Percentiles rank a stretch among this genome's conserved stretches.
Conservation (phyloP, 2,329 filamentous ascomycete species). For the Ascochyta fabae region DNA sequence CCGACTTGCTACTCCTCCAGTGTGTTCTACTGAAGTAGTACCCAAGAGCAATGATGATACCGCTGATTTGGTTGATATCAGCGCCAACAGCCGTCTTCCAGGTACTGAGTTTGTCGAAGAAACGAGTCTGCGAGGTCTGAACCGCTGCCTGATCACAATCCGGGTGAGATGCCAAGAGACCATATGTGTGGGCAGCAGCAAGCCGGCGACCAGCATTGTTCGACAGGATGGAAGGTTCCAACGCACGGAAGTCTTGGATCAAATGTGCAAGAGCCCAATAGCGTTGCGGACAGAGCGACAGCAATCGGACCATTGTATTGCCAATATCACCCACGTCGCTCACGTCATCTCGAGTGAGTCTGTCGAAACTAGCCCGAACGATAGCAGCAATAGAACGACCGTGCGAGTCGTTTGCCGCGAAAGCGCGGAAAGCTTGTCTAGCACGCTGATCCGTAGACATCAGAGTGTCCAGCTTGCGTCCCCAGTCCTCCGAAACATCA, state of each 20-base stretch:
- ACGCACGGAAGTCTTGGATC: slow-evolving; percentile 50
- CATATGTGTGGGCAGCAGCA: slow-evolving; percentile 73
- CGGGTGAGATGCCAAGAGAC: slow-evolving; percentile 75
- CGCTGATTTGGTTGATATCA: slow-evolving; percentile 65
- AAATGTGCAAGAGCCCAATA: slow-evolving; percentile 41
- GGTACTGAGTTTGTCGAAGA: slow-evolving; percentile 55
- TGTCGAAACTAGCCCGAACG: slow-evolving; percentile 54
- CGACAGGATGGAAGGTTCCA: slow-evolving; percentile 69
- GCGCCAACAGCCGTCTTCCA: slow-evolving; percentile 68
- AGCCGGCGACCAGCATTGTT: slow-evolving; percentile 74
- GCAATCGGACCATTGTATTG: slow-evolving; percentile 60
- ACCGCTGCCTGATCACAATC: slow-evolving; percentile 51
- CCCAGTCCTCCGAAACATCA: slow-evolving; percentile 81
- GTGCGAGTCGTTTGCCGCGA: slow-evolving; percentile 49
- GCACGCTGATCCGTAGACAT: slow-evolving; percentile 73
- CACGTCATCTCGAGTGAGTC: slow-evolving; percentile 50
- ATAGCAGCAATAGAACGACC: slow-evolving; percentile 50
- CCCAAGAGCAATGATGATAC: slow-evolving; percentile 64
- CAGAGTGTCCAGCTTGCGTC: slow-evolving; percentile 75
- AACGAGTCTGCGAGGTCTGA: slow-evolving; percentile 51
- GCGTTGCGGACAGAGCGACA: slow-evolving; percentile 61
- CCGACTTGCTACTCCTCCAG: slow-evolving; percentile 53
- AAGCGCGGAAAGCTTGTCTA: slow-evolving; percentile 64
- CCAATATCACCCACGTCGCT: slow-evolving; percentile 54
- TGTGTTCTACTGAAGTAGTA: slow-evolving; percentile 64